Evolutionary conservation across 2,329 filamentous ascomycete species (phyloP).

Genomic region (Colletotrichum falcatum): DNA sequence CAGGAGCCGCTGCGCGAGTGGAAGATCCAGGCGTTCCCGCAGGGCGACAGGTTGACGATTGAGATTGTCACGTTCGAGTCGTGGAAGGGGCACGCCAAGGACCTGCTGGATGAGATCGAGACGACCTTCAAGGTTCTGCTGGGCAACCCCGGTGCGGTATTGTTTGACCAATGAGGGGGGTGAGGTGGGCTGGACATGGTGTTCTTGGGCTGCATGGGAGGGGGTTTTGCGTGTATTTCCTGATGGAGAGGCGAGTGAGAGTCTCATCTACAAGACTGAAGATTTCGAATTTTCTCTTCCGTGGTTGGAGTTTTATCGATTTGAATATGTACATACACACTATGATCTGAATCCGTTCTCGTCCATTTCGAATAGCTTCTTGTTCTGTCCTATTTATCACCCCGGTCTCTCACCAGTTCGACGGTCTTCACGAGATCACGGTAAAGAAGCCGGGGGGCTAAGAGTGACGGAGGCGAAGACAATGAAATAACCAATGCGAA

Average conservation of each 20-base stretch:
- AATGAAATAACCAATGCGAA: no score
- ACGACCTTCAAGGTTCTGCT: slow-evolving; percentile 56
- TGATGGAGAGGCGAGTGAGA: not conserved
- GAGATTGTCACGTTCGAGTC: slow-evolving; percentile 71
- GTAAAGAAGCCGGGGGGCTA: no score
- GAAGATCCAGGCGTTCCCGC: slow-evolving; percentile 72
- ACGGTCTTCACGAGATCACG: no score
- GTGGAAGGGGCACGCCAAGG: slow-evolving; percentile 64
- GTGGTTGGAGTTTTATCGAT: slow-evolving; percentile 22
- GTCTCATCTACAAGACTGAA: not conserved
- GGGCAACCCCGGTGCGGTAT: slow-evolving; percentile 47
- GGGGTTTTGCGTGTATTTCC: not conserved
- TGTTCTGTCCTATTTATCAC: not conserved
- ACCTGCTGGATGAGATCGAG: slow-evolving; percentile 63
- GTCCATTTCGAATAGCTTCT: not conserved
- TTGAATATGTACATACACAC: not conserved
- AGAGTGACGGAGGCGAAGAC: no score
- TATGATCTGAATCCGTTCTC: not conserved
- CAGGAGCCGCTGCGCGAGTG: slow-evolving; percentile 67
- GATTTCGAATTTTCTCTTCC: slow-evolving; percentile 4
- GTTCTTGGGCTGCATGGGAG: not conserved
- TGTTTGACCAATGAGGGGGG: slow-evolving; percentile 45
- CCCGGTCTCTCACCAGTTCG: not conserved
- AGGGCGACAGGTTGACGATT: slow-evolving; percentile 62
- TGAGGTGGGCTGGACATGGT: not conserved